A percentile compares a stretch with the other conserved stretches of the same genome.
Conservation (phyloP, 306 rosid genomes). For the Trifolium subterraneum region DNA sequence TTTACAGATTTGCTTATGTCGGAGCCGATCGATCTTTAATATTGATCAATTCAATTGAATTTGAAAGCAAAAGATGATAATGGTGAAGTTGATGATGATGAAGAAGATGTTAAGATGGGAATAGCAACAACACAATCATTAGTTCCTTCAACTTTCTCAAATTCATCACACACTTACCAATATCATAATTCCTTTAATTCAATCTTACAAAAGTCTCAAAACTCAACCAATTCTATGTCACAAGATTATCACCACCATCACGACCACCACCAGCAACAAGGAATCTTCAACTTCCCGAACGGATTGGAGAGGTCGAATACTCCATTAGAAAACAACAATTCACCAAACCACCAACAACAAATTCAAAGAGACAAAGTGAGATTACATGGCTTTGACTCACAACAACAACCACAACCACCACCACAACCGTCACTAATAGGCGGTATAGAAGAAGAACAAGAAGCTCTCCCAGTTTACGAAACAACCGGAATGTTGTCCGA, state of each 20-base stretch:
- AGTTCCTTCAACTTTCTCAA: constrained; percentile 47
- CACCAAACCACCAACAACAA: constrained; percentile 66
- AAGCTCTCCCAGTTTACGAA: constrained; percentile 69
- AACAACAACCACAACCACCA: constrained; percentile 9
- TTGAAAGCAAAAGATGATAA: neutral
- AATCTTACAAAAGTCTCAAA: constrained; percentile 36
- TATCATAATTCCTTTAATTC: constrained; percentile 29
- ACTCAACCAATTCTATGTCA: constrained; percentile 81
- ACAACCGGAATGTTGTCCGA: constrained; percentile 85
- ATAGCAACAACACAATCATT: constrained; percentile 62
- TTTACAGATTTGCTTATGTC: constrained; percentile 39
- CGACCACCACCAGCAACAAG: constrained; percentile 29
- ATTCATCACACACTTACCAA: constrained; percentile 32
- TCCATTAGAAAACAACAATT: constrained; percentile 39
- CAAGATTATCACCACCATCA: constrained; percentile 76
- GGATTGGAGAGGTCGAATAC: constrained; percentile 73
- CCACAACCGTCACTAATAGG: constrained; percentile 56
- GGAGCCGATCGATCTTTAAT: constrained; percentile 26
- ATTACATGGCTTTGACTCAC: constrained; percentile 61
- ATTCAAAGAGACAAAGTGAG: constrained; percentile 81
- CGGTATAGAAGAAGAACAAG: constrained; percentile 71
- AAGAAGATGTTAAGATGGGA: constrained; percentile 63
- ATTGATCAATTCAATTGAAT: constrained; percentile 31
- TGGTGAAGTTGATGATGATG: constrained; percentile 34
- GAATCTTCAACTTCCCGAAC: constrained; percentile 78